Evolutionary conservation across 2,329 filamentous ascomycete species (phyloP), one percentile per base, ranked within the genome.

Genomic region (Talaromyces sp.): DNA sequence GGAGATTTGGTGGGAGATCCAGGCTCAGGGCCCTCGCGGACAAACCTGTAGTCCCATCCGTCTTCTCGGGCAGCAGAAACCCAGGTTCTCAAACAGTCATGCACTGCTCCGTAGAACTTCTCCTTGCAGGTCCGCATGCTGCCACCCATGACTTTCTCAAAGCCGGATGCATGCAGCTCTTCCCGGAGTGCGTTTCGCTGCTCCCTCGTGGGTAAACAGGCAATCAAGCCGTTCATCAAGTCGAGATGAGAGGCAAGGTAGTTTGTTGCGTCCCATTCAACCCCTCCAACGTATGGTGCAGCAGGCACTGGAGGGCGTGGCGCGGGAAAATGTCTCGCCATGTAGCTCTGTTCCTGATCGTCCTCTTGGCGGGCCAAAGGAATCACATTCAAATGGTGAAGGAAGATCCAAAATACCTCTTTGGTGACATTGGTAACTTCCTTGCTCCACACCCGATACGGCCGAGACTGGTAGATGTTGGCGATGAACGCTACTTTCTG

Each of bases 381-480:
- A 41, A 97, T 84, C 52, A 97, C 88, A 68, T 97, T 97, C 61
- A 96, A 81, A 67, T 96, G 90, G 75, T 97, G 93, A 58, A 97
- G 82, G 78, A 97, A 99, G 72, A 97, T 97, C 93, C 93, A 99
- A 73, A 99, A 99, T 29, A 97, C 93, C 74, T 99, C 93, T 74
- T 97, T 97, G 48, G 92, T 96, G 54, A 97, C 93, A 68, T 90
- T 92, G 62, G 88, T 88, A 19, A 93, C 86, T 76, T 99, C 94
- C 74, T 92, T 94, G 76, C 88, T 91, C 93, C 93, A 99, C 2
- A 96, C 85, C 35, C 91, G 89, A 74, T 97, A 99, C 0, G 93
- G 93, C 0, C 93, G 85, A 55, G 91, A 85, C 38, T 88, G 87
- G 67, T 90, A 88, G 86, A 97, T 97, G 62, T 92, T 90, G 24